These are phyloP conservation scores for Dipodascus geniculatus DNA, from an alignment of 805 yeast species.

Conservation along the genomic window DNA sequence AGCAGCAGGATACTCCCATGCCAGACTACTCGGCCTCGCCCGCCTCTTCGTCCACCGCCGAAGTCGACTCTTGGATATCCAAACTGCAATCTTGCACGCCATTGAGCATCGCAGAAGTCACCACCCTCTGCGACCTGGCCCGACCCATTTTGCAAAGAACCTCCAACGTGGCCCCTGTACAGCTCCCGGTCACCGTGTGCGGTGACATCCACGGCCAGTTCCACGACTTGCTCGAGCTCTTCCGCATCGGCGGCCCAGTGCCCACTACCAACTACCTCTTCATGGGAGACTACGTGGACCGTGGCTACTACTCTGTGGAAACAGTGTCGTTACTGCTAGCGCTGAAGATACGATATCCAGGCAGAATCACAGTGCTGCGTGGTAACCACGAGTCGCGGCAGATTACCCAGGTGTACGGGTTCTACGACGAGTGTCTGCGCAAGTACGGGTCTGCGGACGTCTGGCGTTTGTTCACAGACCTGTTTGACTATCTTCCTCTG, in stretches of 20 bases:
- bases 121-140: constrained; percentile 71
- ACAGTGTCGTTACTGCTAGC: constrained; percentile 82
- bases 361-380: constrained; percentile 80
- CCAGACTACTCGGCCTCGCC: background rate
- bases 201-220: constrained; percentile 97
- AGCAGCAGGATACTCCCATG: background rate
- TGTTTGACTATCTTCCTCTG: constrained; percentile 86
- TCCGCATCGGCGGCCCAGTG: constrained; percentile 88
- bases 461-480: constrained; percentile 85
- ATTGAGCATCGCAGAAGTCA: constrained; percentile 67
- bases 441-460: constrained; percentile 88
- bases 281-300: constrained; percentile 88
- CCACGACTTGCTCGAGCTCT: constrained; percentile 86
- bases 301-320: constrained; percentile 82
- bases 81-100: constrained; percentile 71
- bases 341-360: constrained; percentile 85
- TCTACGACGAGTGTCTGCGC: constrained; percentile 89
- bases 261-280: constrained; percentile 85
- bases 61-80: constrained; percentile 82
- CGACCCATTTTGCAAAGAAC: constrained; percentile 72
- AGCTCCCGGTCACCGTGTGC: constrained; percentile 91
- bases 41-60: constrained; percentile 21
- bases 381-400: constrained; percentile 95
- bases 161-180: constrained; percentile 89
- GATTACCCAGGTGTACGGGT: constrained; percentile 92